Evolutionary conservation across 1,284 basidiomycete genomes (phyloP), one percentile per base, ranked within the genome.

Genomic region (Ganoderma leucocontextum): DNA sequence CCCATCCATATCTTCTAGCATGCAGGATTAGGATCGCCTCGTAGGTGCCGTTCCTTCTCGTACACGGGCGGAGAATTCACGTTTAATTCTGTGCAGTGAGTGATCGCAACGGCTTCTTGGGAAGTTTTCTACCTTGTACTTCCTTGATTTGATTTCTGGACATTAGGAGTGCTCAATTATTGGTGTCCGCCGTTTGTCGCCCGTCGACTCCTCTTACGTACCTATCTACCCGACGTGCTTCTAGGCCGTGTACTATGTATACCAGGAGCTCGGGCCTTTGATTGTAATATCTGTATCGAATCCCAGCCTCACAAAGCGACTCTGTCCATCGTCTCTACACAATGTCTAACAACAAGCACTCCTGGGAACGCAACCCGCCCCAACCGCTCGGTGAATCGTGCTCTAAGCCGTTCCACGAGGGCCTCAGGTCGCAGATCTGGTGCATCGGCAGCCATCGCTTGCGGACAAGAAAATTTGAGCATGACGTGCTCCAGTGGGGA

Each of bases 391-490:
- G 29, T 65, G 41, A 78, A 74, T 17, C 67, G 70, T 0, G 13
- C 19, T 17, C 6, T 39, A 1, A 78, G 53, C 44, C 62, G 59
- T 15, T 67, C 52, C 19, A 64, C 22, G 2, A 84, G 2, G 33
- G 36, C 39, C 12, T 65, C 47, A 8, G 77, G 68, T 4, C 64
- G 75, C 25, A 80, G 60, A n/a, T 73, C 73, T 9, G 53, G 13
- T 12, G 71, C 17, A 25, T 67, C n/a, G n/a, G 36, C 49, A 25
- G 68, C 71, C 33, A 84, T 71, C 29, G 41, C 29, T 5, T 67
- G 75, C 5, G 83, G 83, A 60, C 82, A 85, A 0, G 84, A 83
- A 70, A 85, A 86, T 64, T 80, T 83, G 59, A 84, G 65, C 35
- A 86, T 47, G 4, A 67, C 69, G 62, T 82, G 81, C 29, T 70